A percentile compares a stretch with the other conserved stretches of the same genome.
phyloP scores from a whole-genome alignment of 371 early-diverging fungal genomes.

The Zopfochytrium polystomum region DNA sequence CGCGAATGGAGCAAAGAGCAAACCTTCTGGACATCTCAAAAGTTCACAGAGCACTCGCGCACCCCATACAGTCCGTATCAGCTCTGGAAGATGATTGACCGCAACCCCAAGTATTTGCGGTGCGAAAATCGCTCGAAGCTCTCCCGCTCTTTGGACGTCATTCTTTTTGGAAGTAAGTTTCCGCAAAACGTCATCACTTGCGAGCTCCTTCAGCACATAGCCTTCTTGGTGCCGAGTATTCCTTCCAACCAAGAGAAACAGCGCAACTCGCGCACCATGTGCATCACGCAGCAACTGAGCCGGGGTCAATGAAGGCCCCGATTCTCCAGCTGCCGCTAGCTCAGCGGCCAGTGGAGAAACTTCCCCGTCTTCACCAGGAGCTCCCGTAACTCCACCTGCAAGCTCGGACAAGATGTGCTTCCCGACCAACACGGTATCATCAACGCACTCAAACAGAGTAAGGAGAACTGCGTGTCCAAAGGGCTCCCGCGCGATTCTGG shows the following conservation, averaged over 20 bases:
- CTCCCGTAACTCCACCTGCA: constrained; percentile 16
- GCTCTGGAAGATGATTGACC: constrained; percentile 15
- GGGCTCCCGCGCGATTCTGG: constrained; percentile 82
- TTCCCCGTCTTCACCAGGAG: constrained; percentile 12
- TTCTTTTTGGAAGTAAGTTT: constrained; percentile 41
- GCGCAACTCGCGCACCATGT: constrained; percentile 32
- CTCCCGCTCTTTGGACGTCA: constrained; percentile 20
- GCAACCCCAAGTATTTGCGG: constrained; percentile 11
- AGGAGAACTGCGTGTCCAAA: constrained; percentile 85
- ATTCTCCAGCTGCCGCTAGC: too few relatives aligned
- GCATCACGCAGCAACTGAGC: constrained; percentile 28
- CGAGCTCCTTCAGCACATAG: constrained; percentile 25
- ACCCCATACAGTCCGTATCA: constrained; percentile 29
- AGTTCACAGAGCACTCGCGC: constrained; percentile 32
- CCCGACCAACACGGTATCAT: constrained; percentile 87
- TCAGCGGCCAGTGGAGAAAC: too few relatives aligned
- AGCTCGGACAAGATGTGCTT: constrained; percentile 66
- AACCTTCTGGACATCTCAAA: constrained; percentile 26
- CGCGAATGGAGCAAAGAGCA: background rate
- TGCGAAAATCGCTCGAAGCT: constrained; percentile 19
- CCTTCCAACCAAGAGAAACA: constrained; percentile 36
- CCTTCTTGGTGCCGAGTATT: constrained; percentile 25
- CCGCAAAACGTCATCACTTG: constrained; percentile 24
- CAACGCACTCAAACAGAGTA: constrained; percentile 80
- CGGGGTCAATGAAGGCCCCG: too few relatives aligned